phyloP scores from a whole-genome alignment of 768 basidiomycete genomes.

The Cystoderma amianthinum region DNA sequence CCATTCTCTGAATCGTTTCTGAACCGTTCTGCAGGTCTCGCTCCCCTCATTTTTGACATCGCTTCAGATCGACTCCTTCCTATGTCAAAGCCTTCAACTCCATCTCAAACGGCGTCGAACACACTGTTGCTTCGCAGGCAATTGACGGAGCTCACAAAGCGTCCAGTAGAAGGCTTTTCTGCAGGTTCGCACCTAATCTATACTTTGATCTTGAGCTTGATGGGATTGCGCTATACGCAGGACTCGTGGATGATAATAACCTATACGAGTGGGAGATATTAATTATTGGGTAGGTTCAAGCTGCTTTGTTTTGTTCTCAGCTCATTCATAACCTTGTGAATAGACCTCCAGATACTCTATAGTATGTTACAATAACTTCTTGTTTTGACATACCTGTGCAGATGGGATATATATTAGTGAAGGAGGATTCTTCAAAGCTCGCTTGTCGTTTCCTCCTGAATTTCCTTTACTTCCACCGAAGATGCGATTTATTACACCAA shows the following conservation, averaged over 20 bases:
- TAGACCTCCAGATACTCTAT: constrained; percentile 90
- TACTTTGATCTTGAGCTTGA: constrained; percentile 17
- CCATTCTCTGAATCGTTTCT: too few relatives aligned
- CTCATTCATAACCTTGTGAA: too few relatives aligned
- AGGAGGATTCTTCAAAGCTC: constrained; percentile 93
- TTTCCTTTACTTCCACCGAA: constrained; percentile 90
- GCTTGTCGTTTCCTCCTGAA: constrained; percentile 83
- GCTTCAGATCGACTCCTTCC: constrained; percentile 10
- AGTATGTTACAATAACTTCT: constrained; percentile 45
- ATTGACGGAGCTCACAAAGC: constrained; percentile 82
- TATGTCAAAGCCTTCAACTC: constrained; percentile 41
- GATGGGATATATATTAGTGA: constrained; percentile 48
- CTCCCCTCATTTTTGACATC: constrained; percentile 10
- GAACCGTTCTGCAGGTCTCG: too few relatives aligned
- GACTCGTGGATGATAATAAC: constrained; percentile 92
- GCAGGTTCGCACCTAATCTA: constrained; percentile 52
- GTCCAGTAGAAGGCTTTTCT: constrained; percentile 93
- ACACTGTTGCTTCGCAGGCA: constrained; percentile 72
- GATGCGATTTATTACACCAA: constrained; percentile 91
- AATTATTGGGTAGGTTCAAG: constrained; percentile 73
- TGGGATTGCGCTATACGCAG: constrained; percentile 30
- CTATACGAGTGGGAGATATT: constrained; percentile 96
- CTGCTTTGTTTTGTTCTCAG: neutral
- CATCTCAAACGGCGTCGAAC: constrained; percentile 29
- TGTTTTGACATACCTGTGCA: neutral